Evolutionary conservation across 2,329 filamentous ascomycete genomes (phyloP).

Genomic region (Paraconiothyrium brasiliense): DNA sequence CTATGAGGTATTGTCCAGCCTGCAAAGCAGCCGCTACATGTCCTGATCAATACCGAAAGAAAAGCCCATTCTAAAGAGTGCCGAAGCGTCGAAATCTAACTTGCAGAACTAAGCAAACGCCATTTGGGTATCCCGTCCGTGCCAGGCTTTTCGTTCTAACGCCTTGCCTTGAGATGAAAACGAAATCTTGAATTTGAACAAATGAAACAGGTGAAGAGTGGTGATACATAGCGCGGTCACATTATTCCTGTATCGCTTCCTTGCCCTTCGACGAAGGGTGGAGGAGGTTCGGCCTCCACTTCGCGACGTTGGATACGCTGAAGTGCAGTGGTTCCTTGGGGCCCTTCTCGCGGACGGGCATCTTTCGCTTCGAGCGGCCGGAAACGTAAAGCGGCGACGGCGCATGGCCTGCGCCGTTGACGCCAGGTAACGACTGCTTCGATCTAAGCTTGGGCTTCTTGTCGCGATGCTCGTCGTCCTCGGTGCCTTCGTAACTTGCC

Average conservation of each 20-base stretch:
- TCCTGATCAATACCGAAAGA: background rate
- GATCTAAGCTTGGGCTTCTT: slow-evolving; percentile 52
- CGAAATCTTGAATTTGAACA: slow-evolving; percentile 3
- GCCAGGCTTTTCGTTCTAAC: slow-evolving; percentile 28
- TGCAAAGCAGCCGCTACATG: background rate
- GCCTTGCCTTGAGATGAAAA: slow-evolving; percentile 21
- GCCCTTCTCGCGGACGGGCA: slow-evolving; percentile 50
- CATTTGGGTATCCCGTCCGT: slow-evolving; percentile 30
- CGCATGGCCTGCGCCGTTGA: slow-evolving; percentile 35
- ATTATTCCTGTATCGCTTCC: slow-evolving; percentile 32
- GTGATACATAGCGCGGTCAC: slow-evolving; percentile 1
- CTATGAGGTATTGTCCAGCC: background rate
- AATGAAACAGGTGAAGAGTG: slow-evolving; percentile 12
- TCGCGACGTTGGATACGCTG: slow-evolving; percentile 48
- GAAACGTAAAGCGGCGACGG: slow-evolving; percentile 50
- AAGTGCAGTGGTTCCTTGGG: slow-evolving; percentile 51
- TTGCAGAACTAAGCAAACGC: slow-evolving; percentile 24
- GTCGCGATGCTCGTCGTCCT: slow-evolving; percentile 50
- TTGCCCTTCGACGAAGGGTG: slow-evolving; percentile 49
- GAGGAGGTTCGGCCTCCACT: slow-evolving; percentile 44
- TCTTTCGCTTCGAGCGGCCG: slow-evolving; percentile 54
- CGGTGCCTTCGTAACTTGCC: slow-evolving; percentile 23
- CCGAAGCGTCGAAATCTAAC: background rate
- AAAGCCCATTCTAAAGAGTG: background rate
- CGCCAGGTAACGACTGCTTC: slow-evolving; percentile 47